phyloP scores from a whole-genome alignment of 257 asterid species.

The Jacaranda copaia region DNA sequence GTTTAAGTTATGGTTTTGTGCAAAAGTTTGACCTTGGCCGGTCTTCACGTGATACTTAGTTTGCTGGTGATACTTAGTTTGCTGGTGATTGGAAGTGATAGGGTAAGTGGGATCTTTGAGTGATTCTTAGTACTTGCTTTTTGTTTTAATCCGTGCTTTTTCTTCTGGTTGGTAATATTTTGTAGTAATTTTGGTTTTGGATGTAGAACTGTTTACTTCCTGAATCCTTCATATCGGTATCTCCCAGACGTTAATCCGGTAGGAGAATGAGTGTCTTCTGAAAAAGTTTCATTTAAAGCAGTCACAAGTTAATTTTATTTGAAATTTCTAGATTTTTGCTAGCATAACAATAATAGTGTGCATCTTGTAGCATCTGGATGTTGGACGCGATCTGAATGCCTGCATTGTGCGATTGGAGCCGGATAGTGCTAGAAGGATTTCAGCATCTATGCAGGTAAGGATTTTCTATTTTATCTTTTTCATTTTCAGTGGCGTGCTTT shows the following conservation, averaged over 20 bases:
- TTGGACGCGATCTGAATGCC: conserved; percentile 86
- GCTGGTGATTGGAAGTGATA: too few relatives aligned
- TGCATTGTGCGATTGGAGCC: conserved; percentile 85
- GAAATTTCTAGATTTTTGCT: conserved; percentile 14
- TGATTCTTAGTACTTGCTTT: too few relatives aligned
- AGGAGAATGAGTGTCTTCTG: conserved; percentile 42
- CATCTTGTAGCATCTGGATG: conserved; percentile 81
- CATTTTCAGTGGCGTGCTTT: conserved; percentile 8
- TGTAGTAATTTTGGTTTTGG: too few relatives aligned
- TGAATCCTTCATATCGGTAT: conserved; percentile 85
- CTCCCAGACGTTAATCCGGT: conserved; percentile 85
- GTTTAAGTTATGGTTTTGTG: too few relatives aligned
- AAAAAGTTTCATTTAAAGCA: conserved; percentile 1
- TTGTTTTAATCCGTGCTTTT: too few relatives aligned
- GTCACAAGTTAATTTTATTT: conserved; percentile 6
- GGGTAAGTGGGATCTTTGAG: too few relatives aligned
- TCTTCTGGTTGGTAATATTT: too few relatives aligned
- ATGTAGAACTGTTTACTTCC: conserved; percentile 86
- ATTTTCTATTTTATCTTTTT: conserved; percentile 28
- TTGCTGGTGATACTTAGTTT: too few relatives aligned
- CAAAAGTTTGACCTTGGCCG: too few relatives aligned
- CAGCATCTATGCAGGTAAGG: conserved; percentile 92
- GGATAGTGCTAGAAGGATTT: conserved; percentile 79
- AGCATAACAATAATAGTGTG: conserved; percentile 26
- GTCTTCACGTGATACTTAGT: too few relatives aligned